Evolutionary conservation across 768 basidiomycete species (phyloP).

Genomic region (Tephrocybe sp.): DNA sequence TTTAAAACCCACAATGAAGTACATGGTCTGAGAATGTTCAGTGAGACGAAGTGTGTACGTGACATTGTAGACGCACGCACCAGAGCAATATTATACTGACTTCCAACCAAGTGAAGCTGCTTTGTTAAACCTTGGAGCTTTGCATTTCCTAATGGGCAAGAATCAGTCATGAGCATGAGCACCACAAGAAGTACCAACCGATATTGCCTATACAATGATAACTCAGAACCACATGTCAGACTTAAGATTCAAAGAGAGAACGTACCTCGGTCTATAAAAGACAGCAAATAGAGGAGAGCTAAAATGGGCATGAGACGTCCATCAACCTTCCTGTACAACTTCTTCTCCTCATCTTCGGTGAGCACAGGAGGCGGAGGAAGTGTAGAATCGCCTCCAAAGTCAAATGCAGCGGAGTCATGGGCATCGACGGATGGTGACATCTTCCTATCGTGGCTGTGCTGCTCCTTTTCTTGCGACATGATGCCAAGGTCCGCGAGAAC

Average conservation of each 20-base stretch:
- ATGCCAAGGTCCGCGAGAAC: not conserved
- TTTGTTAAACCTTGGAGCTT: constrained; percentile 60
- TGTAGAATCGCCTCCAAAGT: constrained; percentile 45
- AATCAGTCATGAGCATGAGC: not conserved
- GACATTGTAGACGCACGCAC: constrained; percentile 31
- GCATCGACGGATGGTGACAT: constrained; percentile 4
- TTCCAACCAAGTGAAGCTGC: constrained; percentile 55
- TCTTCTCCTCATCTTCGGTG: constrained; percentile 49
- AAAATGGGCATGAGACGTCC: constrained; percentile 57
- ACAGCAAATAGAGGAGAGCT: constrained; percentile 58
- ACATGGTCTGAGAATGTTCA: constrained; percentile 54
- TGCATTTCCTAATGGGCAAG: constrained; percentile 51
- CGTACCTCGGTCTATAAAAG: constrained; percentile 64
- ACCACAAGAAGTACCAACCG: constrained; percentile 32
- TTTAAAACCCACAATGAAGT: constrained; percentile 54
- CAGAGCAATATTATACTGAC: constrained; percentile 67
- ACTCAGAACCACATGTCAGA: no score
- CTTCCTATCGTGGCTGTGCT: constrained; percentile 19
- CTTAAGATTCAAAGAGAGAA: not conserved
- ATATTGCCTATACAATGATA: constrained; percentile 46
- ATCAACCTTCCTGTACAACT: constrained; percentile 60
- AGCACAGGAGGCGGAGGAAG: constrained; percentile 47
- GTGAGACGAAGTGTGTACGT: not conserved
- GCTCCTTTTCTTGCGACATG: constrained; percentile 19
- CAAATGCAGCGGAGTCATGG: constrained; percentile 22